phyloP scores from a whole-genome alignment of 2,329 filamentous ascomycete genomes.

The Ophiostoma montium region DNA sequence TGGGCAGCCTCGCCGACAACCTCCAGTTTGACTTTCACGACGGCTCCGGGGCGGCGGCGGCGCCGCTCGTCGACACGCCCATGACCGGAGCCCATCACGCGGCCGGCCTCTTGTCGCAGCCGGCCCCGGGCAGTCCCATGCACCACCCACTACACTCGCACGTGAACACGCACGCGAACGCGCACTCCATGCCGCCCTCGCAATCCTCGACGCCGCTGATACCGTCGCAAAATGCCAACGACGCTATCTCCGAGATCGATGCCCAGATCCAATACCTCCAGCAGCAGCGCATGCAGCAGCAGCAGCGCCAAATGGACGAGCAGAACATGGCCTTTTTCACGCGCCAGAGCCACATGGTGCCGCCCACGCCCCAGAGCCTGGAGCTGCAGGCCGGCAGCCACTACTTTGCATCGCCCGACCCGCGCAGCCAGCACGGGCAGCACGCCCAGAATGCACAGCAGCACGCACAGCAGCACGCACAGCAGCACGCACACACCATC shows the following conservation, averaged over 20 bases:
- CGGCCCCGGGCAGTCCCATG: conserved; percentile 19
- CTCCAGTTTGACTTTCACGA: conserved; percentile 47
- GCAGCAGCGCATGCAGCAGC: conserved; percentile 47
- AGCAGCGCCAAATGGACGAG: conserved; percentile 43
- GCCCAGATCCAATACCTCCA: conserved; percentile 53
- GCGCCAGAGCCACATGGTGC: conserved; percentile 47
- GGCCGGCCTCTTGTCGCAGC: conserved; percentile 22
- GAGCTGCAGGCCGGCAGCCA: conserved; percentile 53
- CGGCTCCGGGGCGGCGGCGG: no score
- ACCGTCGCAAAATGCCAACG: conserved; percentile 23
- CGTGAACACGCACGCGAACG: background rate
- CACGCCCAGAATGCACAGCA: conserved; percentile 20
- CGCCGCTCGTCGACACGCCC: conserved; percentile 33
- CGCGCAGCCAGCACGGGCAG: conserved; percentile 34
- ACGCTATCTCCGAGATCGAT: conserved; percentile 45
- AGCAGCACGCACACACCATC: conserved; percentile 20
- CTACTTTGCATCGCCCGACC: conserved; percentile 44
- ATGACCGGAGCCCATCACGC: conserved; percentile 31
- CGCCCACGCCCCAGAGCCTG: conserved; percentile 68
- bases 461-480: conserved; percentile 28
- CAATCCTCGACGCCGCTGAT: conserved; percentile 33
- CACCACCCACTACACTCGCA: conserved; percentile 13
- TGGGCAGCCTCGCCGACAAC: conserved; percentile 36
- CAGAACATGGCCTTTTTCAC: conserved; percentile 41
- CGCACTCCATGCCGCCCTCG: no score